phyloP scores from a whole-genome alignment of 495 filamentous ascomycete genomes.

The Annulohypoxylon stygium region DNA sequence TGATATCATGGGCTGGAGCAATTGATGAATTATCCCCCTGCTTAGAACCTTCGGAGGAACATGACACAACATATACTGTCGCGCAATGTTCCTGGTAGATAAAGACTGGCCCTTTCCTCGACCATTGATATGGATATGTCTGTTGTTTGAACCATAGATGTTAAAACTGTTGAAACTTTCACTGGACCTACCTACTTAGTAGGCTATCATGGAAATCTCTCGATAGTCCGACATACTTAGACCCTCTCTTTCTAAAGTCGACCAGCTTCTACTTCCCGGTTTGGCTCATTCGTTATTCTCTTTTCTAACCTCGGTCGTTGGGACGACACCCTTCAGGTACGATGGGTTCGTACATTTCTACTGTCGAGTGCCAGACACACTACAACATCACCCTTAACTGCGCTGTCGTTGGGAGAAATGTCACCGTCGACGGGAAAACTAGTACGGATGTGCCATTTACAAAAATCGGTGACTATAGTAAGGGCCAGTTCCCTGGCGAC shows the following conservation, averaged over 20 bases:
- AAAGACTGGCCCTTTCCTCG: neutral
- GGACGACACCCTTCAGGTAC: neutral
- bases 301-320: neutral
- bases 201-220: neutral
- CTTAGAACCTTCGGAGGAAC: slow-evolving; percentile 2
- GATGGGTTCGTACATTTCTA: slow-evolving; percentile 52
- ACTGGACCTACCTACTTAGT: neutral
- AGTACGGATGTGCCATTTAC: slow-evolving; percentile 3
- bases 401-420: slow-evolving; percentile 6
- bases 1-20: slow-evolving; percentile 13
- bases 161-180: neutral
- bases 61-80: slow-evolving; percentile 8
- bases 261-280: neutral
- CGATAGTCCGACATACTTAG: slow-evolving; percentile 8
- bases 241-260: neutral
- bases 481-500: slow-evolving; percentile 29
- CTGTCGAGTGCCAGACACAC: slow-evolving; percentile 35
- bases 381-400: slow-evolving; percentile 47
- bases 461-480: slow-evolving; percentile 30
- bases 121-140: neutral
- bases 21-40: neutral
- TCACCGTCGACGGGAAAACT: neutral
- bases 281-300: neutral
- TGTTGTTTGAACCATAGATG: neutral
- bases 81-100: neutral